A percentile compares a stretch with the other conserved stretches of the same genome.
These are phyloP conservation scores for Serendipita sp. DNA, from an alignment of 768 basidiomycete species.

Conservation along the genomic window DNA sequence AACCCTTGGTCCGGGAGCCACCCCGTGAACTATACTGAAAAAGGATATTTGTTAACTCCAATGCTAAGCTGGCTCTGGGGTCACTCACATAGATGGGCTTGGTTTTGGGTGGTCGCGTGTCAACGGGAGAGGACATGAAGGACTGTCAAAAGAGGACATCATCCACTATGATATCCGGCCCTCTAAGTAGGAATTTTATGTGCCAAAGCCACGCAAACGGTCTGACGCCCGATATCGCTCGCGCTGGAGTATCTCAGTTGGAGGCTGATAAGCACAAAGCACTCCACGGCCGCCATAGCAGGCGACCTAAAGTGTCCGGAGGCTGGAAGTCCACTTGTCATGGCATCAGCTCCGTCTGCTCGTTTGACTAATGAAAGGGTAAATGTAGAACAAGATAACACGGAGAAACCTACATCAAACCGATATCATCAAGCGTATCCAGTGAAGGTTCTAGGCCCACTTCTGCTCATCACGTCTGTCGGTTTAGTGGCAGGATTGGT, in stretches of 20 bases:
- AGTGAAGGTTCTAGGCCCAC: neutral
- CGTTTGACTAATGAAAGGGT: too few relatives aligned
- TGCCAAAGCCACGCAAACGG: too few relatives aligned
- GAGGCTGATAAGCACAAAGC: neutral
- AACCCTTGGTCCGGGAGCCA: neutral
- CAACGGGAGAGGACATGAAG: neutral
- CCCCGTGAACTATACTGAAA: neutral
- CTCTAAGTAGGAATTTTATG: neutral
- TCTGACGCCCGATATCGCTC: too few relatives aligned
- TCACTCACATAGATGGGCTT: neutral
- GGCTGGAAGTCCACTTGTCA: too few relatives aligned
- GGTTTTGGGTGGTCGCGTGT: neutral
- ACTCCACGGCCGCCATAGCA: too few relatives aligned
- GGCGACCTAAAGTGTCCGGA: too few relatives aligned
- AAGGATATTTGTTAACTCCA: neutral
- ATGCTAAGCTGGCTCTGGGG: neutral
- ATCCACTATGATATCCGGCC: neutral
- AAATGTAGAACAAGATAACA: too few relatives aligned
- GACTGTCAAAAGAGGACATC: neutral
- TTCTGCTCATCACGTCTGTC: neutral
- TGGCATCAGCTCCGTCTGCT: too few relatives aligned
- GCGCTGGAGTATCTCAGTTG: neutral
- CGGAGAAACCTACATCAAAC: too few relatives aligned
- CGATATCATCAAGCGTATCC: too few relatives aligned
- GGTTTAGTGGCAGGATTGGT: neutral